phyloP scores from a whole-genome alignment of 352 stramenopile genomes.

The Aphanomyces stellatus region DNA sequence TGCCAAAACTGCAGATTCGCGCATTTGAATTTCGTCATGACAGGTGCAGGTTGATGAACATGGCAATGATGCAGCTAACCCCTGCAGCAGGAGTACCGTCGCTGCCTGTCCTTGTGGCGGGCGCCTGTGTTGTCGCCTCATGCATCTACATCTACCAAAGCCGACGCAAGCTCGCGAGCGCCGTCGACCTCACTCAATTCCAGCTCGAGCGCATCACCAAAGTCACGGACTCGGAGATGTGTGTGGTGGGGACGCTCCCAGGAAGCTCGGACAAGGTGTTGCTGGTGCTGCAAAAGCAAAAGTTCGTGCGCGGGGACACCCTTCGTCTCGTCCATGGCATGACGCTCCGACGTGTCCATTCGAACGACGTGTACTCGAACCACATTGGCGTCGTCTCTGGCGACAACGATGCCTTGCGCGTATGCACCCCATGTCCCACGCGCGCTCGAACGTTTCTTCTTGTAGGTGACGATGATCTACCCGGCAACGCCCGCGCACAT shows the following conservation, averaged over 20 bases:
- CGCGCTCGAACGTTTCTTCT: not conserved
- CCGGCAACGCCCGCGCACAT: slow-evolving; percentile 72
- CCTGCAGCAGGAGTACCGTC: not conserved
- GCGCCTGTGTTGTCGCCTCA: not conserved
- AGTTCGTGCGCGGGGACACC: slow-evolving; percentile 42
- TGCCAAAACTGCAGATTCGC: no score
- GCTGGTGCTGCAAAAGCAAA: slow-evolving; percentile 54
- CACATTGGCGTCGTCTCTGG: slow-evolving; percentile 59
- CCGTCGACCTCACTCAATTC: slow-evolving; percentile 12
- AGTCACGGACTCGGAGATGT: slow-evolving; percentile 16
- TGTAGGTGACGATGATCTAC: slow-evolving; percentile 78
- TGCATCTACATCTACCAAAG: not conserved
- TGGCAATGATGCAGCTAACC: not conserved
- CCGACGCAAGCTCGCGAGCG: not conserved
- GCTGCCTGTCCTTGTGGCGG: not conserved
- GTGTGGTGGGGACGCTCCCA: slow-evolving; percentile 7
- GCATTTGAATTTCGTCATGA: no score
- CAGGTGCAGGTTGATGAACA: not conserved
- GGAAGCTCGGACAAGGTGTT: slow-evolving; percentile 29
- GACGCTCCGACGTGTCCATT: slow-evolving; percentile 58
- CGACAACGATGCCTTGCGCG: slow-evolving; percentile 64
- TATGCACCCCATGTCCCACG: slow-evolving; percentile 14
- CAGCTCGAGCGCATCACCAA: slow-evolving; percentile 17
- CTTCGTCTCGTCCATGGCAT: slow-evolving; percentile 35
- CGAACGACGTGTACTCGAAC: slow-evolving; percentile 81